Conservation (phyloP, 1,284 basidiomycete species). For the Abortiporus biennis region DNA sequence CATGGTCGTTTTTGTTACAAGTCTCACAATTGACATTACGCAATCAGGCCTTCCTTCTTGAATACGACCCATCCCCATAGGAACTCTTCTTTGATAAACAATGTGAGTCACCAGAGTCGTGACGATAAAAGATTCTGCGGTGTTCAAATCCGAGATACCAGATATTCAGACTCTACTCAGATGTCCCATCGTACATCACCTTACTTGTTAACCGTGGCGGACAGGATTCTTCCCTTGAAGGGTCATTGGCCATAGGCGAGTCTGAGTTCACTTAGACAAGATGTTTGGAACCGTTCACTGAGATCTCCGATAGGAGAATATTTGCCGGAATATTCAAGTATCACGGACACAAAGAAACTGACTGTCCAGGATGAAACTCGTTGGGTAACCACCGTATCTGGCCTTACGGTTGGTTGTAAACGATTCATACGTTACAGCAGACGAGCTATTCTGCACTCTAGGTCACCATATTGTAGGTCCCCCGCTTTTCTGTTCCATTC, state of each 20-base stretch:
- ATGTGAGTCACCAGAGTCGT: constrained; percentile 9
- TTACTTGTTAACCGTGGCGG: constrained; percentile 17
- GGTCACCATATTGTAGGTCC: constrained; percentile 10
- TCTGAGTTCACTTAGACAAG: background rate
- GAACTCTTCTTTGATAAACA: constrained; percentile 13
- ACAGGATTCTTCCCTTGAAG: constrained; percentile 14
- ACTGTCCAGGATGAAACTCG: no score
- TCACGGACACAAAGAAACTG: constrained; percentile 8
- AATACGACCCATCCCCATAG: background rate
- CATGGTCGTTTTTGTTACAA: background rate
- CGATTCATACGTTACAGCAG: no score
- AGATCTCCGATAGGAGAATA: background rate
- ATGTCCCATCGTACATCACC: constrained; percentile 17
- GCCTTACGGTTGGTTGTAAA: no score
- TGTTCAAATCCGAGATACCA: background rate
- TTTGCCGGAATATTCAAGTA: background rate
- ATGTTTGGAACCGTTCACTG: background rate
- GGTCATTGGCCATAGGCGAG: constrained; percentile 19
- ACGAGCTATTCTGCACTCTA: constrained; percentile 4
- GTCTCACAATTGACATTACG: background rate
- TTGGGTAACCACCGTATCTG: no score
- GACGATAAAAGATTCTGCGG: background rate
- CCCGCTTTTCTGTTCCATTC: constrained; percentile 11
- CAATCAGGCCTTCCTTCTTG: constrained; percentile 9
- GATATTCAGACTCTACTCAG: constrained; percentile 5